A percentile compares a stretch with the other conserved stretches of the same genome.
Evolutionary conservation across 2,329 filamentous ascomycete species (phyloP).

Genomic region (Zymoseptoria tritici): DNA sequence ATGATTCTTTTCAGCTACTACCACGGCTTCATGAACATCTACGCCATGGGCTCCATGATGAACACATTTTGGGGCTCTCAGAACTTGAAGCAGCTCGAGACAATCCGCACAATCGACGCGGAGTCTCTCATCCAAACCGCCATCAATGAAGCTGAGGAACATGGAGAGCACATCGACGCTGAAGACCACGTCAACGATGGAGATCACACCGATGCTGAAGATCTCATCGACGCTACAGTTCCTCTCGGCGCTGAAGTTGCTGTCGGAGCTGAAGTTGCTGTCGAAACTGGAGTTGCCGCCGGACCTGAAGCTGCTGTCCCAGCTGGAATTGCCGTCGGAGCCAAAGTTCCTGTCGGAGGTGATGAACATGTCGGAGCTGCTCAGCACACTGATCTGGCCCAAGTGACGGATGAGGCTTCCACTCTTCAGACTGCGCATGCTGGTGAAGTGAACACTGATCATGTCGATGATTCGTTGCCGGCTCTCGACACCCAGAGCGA

Average conservation of each 20-base stretch:
- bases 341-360: no score
- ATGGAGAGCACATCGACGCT: not conserved
- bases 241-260: not conserved
- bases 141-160: not conserved
- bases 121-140: slow-evolving; percentile 1
- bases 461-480: not conserved
- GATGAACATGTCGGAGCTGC: not conserved
- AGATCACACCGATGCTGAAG: not conserved
- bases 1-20: slow-evolving; percentile 51
- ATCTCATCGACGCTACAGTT: not conserved
- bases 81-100: slow-evolving; percentile 19
- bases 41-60: slow-evolving; percentile 43
- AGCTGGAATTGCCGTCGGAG: not conserved
- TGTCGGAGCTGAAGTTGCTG: not conserved
- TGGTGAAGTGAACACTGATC: not conserved
- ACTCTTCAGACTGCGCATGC: not conserved
- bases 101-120: slow-evolving; percentile 9
- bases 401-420: not conserved
- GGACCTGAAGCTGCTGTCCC: not conserved
- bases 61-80: slow-evolving; percentile 27
- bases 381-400: no score
- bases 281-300: not conserved
- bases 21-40: slow-evolving; percentile 53
- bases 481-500: not conserved
- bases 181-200: not conserved